A percentile compares a stretch with the other conserved stretches of the same genome.
These are phyloP conservation scores for Phascolomyces articulosus DNA, from an alignment of 371 early-diverging fungal genomes.

Conservation along the genomic window DNA sequence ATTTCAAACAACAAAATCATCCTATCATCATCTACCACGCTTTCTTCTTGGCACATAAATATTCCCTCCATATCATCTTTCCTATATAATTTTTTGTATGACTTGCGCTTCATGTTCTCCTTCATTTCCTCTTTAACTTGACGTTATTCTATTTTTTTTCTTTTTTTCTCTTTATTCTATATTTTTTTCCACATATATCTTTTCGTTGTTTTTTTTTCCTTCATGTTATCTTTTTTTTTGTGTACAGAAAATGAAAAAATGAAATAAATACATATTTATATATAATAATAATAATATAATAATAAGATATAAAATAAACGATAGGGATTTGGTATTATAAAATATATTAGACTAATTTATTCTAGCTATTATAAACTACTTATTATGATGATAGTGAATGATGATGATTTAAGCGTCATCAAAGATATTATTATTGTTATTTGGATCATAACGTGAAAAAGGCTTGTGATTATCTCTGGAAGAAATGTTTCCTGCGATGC, in stretches of 20 bases:
- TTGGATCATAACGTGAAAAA: constrained; percentile 23
- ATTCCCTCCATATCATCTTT: not conserved
- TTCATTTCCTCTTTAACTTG: too few species aligned
- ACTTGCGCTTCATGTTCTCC: too few species aligned
- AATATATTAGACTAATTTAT: not conserved
- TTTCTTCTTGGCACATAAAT: too few species aligned
- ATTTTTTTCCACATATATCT: too few species aligned
- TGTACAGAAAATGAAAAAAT: constrained; percentile 6
- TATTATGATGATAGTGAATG: not conserved
- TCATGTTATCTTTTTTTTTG: constrained; percentile 2
- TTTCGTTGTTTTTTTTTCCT: constrained; percentile 2
- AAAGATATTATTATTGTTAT: constrained; percentile 9
- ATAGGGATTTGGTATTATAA: not conserved
- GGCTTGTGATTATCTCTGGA: constrained; percentile 16
- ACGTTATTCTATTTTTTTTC: too few species aligned
- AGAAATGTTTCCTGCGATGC: too few species aligned
- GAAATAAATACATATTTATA: not conserved
- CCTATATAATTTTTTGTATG: too few species aligned
- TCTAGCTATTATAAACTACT: too few species aligned
- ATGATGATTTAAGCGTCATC: not conserved
- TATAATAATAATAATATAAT: not conserved
- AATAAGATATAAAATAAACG: too few species aligned
- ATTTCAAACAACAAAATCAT: too few species aligned
- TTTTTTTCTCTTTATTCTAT: too few species aligned
- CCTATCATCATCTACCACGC: too few species aligned